Percentiles rank a stretch among this genome's conserved stretches.
phyloP scores from a whole-genome alignment of 2,329 filamentous ascomycete species.

The Taxawa tesnikishii region DNA sequence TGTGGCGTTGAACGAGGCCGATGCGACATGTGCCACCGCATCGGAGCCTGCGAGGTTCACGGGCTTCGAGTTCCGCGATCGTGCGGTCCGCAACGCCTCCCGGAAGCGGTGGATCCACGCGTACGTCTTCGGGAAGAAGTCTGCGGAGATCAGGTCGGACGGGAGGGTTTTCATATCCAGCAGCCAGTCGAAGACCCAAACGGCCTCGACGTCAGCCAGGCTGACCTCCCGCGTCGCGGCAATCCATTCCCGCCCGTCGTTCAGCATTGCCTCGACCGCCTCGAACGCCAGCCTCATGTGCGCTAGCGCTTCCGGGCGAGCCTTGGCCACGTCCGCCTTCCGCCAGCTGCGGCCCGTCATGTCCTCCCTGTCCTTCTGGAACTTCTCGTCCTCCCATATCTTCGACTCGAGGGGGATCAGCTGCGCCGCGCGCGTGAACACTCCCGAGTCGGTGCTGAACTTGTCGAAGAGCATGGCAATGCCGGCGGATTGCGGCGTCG shows the following conservation, averaged over 20 bases:
- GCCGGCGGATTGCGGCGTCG: conserved; percentile 25
- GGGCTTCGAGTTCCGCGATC: conserved; percentile 25
- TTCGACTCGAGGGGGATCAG: conserved; percentile 47
- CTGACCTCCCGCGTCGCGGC: conserved; percentile 39
- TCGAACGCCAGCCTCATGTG: conserved; percentile 43
- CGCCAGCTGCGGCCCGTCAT: conserved; percentile 32
- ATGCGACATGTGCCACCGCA: conserved; percentile 36
- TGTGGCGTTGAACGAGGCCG: conserved; percentile 33
- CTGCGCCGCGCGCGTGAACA: conserved; percentile 42
- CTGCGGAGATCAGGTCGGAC: conserved; percentile 36
- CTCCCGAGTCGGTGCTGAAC: conserved; percentile 42
- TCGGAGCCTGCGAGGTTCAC: conserved; percentile 40
- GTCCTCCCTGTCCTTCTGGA: conserved; percentile 44
- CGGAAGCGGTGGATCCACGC: conserved; percentile 55
- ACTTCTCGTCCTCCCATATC: conserved; percentile 43
- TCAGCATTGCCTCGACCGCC: conserved; percentile 50
- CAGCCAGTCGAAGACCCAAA: conserved; percentile 51
- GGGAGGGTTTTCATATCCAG: conserved; percentile 44
- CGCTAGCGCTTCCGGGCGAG: conserved; percentile 43
- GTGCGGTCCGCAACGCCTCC: conserved; percentile 31
- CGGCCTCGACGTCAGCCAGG: conserved; percentile 54
- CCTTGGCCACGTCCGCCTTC: conserved; percentile 23
- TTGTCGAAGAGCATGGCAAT: conserved; percentile 44
- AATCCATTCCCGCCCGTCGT: conserved; percentile 56
- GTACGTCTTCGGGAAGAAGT: conserved; percentile 46